Evolutionary conservation across 2,329 filamentous ascomycete species (phyloP).

Genomic region (Epichloe glyceriae): DNA sequence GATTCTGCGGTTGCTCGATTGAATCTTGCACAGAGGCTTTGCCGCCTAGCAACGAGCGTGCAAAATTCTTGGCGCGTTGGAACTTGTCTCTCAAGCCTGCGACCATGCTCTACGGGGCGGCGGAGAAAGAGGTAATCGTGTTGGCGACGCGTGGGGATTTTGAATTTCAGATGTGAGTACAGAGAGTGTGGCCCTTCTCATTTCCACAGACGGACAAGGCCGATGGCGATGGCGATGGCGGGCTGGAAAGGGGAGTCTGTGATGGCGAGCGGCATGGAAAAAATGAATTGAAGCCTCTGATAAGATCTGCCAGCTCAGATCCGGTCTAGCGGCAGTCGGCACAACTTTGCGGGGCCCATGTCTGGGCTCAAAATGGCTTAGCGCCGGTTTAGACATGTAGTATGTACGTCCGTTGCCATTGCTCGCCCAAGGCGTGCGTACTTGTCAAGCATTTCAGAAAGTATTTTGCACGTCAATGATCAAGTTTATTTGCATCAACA

Average conservation of each 20-base stretch:
- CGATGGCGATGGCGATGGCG: neutral
- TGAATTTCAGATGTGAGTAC: neutral
- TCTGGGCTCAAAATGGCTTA: no score
- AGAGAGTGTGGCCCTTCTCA: neutral
- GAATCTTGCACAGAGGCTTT: slow-evolving; percentile 2
- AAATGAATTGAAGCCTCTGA: neutral
- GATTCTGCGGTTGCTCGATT: neutral
- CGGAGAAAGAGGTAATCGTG: neutral
- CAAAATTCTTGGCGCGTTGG: slow-evolving; percentile 10
- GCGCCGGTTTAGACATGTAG: no score
- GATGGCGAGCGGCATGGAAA: neutral
- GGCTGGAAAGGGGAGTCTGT: neutral
- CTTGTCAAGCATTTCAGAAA: no score
- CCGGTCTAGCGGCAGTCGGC: neutral
- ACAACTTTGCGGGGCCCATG: no score
- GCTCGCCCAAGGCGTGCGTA: no score
- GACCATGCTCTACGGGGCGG: slow-evolving; percentile 7
- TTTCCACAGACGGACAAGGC: neutral
- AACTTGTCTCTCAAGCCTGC: slow-evolving; percentile 8
- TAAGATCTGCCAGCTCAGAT: neutral
- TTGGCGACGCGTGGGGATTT: no score
- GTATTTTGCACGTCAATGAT: no score
- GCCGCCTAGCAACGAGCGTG: slow-evolving; percentile 6
- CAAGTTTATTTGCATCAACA: no score
- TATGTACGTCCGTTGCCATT: no score